Percentiles rank a stretch among this genome's conserved stretches.
These are phyloP conservation scores for Pyrenula aspistea DNA, from an alignment of 495 filamentous ascomycete species.

Conservation along the genomic window DNA sequence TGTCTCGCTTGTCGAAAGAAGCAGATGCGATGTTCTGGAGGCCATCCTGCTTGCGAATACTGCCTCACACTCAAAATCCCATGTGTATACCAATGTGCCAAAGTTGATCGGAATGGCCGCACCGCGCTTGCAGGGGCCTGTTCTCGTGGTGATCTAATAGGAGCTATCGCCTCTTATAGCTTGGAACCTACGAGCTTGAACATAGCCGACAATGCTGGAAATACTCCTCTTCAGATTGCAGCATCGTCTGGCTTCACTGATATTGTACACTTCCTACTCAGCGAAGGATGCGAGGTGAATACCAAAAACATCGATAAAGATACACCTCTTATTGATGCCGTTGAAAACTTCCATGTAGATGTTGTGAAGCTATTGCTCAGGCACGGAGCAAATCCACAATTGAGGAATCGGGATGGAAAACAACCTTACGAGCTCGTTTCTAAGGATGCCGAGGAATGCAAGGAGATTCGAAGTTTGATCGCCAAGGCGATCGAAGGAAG, in stretches of 20 bases:
- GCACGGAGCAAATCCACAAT: constrained; percentile 78
- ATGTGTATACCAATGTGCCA: too few species aligned
- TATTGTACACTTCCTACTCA: constrained; percentile 61
- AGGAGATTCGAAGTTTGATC: too few species aligned
- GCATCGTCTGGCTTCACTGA: constrained; percentile 69
- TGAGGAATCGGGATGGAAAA: constrained; percentile 76
- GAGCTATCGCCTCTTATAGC: constrained; percentile 51
- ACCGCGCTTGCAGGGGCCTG: constrained; percentile 77
- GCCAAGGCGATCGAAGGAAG: too few species aligned
- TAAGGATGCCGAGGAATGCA: constrained; percentile 47
- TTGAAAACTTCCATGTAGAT: constrained; percentile 82
- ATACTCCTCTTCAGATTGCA: constrained; percentile 86
- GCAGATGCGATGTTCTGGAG: too few species aligned
- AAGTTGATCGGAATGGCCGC: constrained; percentile 77
- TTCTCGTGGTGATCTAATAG: constrained; percentile 61
- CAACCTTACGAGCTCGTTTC: constrained; percentile 76
- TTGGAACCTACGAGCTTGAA: constrained; percentile 80
- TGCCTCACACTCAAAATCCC: too few species aligned
- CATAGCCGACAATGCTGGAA: constrained; percentile 81
- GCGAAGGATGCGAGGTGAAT: constrained; percentile 71
- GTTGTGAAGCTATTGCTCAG: constrained; percentile 77
- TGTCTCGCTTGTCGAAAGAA: too few species aligned
- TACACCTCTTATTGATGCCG: constrained; percentile 87
- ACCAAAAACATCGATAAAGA: constrained; percentile 75
- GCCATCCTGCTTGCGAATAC: too few species aligned